Evolutionary conservation across 495 filamentous ascomycete species (phyloP).

Genomic region (Bacidia gigantensis): DNA sequence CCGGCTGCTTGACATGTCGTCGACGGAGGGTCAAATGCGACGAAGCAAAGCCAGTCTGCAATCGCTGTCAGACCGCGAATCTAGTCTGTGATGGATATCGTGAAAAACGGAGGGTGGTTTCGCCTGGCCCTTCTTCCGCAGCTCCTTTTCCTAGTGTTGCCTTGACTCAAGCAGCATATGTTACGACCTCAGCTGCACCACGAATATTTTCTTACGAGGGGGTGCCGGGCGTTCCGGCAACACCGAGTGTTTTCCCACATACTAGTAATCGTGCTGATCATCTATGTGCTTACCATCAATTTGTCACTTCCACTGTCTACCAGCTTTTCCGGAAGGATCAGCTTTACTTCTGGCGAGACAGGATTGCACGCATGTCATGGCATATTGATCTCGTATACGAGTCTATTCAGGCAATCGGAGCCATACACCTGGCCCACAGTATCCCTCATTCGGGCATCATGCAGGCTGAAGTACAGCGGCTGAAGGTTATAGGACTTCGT

Average conservation of each 20-base stretch:
- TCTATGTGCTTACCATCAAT: neutral
- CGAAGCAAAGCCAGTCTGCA: neutral
- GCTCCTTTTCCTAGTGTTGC: neutral
- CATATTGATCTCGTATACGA: neutral
- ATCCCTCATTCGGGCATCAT: neutral
- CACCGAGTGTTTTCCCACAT: neutral
- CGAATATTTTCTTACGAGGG: too few relatives aligned
- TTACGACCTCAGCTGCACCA: too few relatives aligned
- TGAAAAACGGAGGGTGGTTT: neutral
- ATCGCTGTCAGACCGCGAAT: neutral
- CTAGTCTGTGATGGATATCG: neutral
- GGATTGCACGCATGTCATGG: neutral
- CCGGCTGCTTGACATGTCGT: neutral
- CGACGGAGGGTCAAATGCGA: neutral
- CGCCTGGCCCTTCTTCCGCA: neutral
- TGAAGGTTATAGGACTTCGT: neutral
- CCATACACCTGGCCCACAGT: neutral
- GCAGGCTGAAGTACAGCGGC: neutral
- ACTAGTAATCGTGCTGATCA: neutral
- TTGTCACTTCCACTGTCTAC: neutral
- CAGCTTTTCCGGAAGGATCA: neutral
- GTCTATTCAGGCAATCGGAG: neutral
- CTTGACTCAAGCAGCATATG: neutral
- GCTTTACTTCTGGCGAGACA: neutral
- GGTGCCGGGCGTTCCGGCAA: neutral